Conservation (phyloP, 208 protist genomes). For the Crithidia bombi region DNA sequence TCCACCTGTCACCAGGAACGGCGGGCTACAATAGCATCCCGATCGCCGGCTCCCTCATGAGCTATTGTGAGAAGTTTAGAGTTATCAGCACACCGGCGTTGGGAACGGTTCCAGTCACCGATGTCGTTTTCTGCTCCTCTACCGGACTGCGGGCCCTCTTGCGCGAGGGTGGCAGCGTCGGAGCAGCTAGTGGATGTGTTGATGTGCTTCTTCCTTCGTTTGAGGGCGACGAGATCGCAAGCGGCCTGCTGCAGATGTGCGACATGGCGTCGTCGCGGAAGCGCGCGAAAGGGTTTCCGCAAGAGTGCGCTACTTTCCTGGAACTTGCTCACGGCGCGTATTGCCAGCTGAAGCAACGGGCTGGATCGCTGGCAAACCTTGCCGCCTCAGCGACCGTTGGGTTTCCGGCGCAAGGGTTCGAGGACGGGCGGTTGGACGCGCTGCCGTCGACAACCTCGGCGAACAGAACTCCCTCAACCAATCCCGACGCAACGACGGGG, state of each 20-base stretch:
- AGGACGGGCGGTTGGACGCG: not conserved
- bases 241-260: conserved; percentile 64
- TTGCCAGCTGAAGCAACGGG: conserved; percentile 11
- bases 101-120: conserved; percentile 58
- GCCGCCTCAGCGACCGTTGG: not conserved
- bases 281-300: conserved; percentile 54
- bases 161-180: conserved; percentile 19
- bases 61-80: conserved; percentile 66
- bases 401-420: not conserved
- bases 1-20: conserved; percentile 54
- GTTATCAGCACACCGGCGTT: conserved; percentile 63
- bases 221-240: conserved; percentile 59
- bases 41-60: conserved; percentile 57
- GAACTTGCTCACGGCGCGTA: conserved; percentile 41
- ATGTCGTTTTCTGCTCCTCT: conserved; percentile 69
- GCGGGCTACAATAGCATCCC: conserved; percentile 23
- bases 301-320: conserved; percentile 54
- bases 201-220: conserved; percentile 65
- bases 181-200: conserved; percentile 40
- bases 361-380: not conserved
- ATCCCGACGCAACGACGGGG: not conserved
- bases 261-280: conserved; percentile 50
- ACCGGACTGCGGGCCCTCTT: conserved; percentile 17
- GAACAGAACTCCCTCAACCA: not conserved
- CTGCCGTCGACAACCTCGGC: not conserved